These are phyloP conservation scores for Mollisia scopiformis DNA, from an alignment of 2,329 filamentous ascomycete species.

Conservation along the genomic window DNA sequence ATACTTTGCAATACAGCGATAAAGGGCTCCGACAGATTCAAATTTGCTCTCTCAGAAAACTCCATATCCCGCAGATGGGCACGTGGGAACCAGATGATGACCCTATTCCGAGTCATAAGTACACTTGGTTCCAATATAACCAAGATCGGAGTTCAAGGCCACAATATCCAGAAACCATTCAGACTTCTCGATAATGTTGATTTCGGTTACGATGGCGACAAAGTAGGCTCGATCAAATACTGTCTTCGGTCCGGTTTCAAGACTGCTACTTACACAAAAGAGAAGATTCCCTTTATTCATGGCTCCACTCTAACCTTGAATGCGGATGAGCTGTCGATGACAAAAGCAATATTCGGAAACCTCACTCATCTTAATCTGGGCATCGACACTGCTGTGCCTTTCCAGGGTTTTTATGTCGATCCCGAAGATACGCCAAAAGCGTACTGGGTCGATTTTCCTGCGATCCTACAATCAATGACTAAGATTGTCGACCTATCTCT, in stretches of 20 bases:
- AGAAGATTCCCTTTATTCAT: constrained; percentile 1
- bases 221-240: background rate
- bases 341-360: constrained; percentile 6
- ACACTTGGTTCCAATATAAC: background rate
- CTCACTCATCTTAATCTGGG: constrained; percentile 6
- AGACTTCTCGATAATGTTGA: background rate
- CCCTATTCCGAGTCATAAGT: constrained; percentile 1
- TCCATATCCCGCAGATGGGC: background rate
- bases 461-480: background rate
- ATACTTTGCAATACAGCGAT: background rate
- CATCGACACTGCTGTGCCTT: background rate
- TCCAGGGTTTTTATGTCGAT: background rate
- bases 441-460: constrained; percentile 12
- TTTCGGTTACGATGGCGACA: background rate
- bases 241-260: background rate
- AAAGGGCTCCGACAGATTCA: background rate
- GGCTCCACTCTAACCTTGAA: background rate
- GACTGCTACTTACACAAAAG: background rate
- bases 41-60: background rate
- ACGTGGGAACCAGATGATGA: background rate
- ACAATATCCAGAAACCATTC: background rate
- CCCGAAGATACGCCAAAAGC: background rate
- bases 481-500: constrained; percentile 4
- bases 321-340: background rate
- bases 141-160: background rate